Evolutionary conservation across 306 rosid genomes (phyloP), one percentile per base, ranked within the genome.

Genomic region (Casuarina equisetifolia): DNA sequence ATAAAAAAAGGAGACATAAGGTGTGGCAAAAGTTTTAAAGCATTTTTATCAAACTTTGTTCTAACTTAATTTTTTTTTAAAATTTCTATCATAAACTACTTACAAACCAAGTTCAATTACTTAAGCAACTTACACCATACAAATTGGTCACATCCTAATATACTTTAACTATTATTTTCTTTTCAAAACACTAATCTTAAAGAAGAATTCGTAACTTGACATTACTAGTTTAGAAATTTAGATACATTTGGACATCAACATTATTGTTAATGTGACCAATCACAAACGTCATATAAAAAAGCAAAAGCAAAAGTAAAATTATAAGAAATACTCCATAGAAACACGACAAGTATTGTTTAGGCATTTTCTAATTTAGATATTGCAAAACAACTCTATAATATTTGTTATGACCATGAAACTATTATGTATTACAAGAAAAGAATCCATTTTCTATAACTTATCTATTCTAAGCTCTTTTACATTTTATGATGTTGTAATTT

Each of bases 401-500:
- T 48, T n/a, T 39, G 73, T 12, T 66, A 62, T 45, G 73, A 73
- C 71, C 64, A 80, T 25, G 32, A 25, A 25, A 25, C 32, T 25
- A 25, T 25, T 25, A 25, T 25, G 32, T 25, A 25, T 25, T 25
- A 25, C 32, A 70, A 74, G 54, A 76, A 77, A 71, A 45, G 45
- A 68, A 80, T 96, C 88, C 86, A 92, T 94, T 67, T 75, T 86
- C 70, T 75, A 90, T 84, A 79, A 83, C 83, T 70, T 76, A 76
- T 92, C 96, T 51, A 94, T 84, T 72, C 86, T 94, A 80, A 94
- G 97, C 73, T 88, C 93, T 13, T 82, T 85, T 72, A 78, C 84
- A 0, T 94, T 85, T 91, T 94, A 86, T 20, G 80, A 85, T 92
- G 97, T 80, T 89, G 81, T 50, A 84, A 91, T 90, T 89, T 86